Base-by-base conservation (phyloP, 176 grass and related monocot genomes). In the Eleusine coracana region DNA sequence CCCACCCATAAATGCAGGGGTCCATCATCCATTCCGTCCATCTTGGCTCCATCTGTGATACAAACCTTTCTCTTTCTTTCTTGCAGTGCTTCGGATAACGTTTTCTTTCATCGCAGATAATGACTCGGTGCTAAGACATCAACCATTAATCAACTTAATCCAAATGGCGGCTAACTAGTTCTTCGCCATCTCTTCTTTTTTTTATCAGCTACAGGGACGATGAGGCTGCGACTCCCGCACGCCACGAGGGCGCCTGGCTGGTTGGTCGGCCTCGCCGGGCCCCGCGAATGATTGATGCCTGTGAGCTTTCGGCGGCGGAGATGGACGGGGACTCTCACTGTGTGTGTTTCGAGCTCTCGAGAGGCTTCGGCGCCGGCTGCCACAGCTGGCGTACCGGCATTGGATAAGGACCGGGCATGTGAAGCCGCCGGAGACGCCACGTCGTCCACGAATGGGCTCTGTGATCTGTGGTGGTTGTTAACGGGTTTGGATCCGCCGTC, bases 381-480 rank as follows among this genome's bases (percentile, higher is more conserved):
- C 71, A 56, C 72, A 74, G 72, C 31, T 74, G 72, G 49, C 49
- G 29, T 36, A 18, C 72, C 49, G 49, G 72, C 49, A 38, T 74
- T 74, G 72, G 72, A 55, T 55, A 55, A 74, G 50, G 49, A 34
- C 8, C 3, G 27, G 45, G 16, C 71, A 34, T 9, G 13, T 5
- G 71, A 74, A 37, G 29, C 9, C 2, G 9, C 28, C 51, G 48
- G 48, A 56, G 15, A 11, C 46, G 71, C 71, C 71, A 73, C 71
- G 71, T 73, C 71, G 27, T 56, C 71, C 71, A 48, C 20, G 29
- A 37, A 7, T 8, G 64, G 14, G 29, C 29, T 66, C 0, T 17
- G 14, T 37, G 5, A 36, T 37, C 72, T 50, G 29, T 50, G 29
- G 72, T 74, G 21, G 29, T 37, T 37, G 31, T 28, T 18, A 11